phyloP scores from a whole-genome alignment of 192 early-diverging fungal species.

The Podila horticola region DNA sequence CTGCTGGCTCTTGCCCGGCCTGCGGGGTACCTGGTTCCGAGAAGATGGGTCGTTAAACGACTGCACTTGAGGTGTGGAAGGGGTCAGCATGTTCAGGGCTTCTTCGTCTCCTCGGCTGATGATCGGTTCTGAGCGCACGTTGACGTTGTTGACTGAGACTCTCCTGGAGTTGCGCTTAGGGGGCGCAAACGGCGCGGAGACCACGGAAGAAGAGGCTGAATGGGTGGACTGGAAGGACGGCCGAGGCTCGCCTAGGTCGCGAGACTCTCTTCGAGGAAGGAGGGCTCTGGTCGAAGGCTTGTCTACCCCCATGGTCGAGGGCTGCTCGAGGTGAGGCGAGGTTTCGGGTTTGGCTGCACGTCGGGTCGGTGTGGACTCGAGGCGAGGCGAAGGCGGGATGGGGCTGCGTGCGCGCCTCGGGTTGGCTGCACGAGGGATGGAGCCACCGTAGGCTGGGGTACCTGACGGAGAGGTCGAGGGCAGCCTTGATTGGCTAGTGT shows the following conservation, averaged over 20 bases:
- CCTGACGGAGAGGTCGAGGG: background rate
- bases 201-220: background rate
- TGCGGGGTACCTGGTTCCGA: background rate
- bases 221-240: background rate
- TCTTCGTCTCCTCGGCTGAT: background rate
- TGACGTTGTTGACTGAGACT: background rate
- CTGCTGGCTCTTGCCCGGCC: slow-evolving; percentile 20
- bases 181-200: background rate
- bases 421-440: slow-evolving; percentile 6
- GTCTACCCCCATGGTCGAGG: too few species aligned
- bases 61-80: too few species aligned
- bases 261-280: background rate
- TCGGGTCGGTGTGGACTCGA: slow-evolving; percentile 20
- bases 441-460: background rate
- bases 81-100: too few species aligned
- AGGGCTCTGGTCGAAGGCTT: too few species aligned
- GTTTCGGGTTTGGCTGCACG: too few species aligned
- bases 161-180: background rate
- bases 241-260: background rate
- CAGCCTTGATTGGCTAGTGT: background rate
- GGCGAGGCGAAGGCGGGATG: slow-evolving; percentile 13
- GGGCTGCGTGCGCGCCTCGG: slow-evolving; percentile 17
- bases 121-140: background rate
- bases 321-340: too few species aligned
- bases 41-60: background rate